A percentile compares a stretch with the other conserved stretches of the same genome.
Conservation (phyloP, 176 grass and related monocot species). For the Pontederia paniculata region DNA sequence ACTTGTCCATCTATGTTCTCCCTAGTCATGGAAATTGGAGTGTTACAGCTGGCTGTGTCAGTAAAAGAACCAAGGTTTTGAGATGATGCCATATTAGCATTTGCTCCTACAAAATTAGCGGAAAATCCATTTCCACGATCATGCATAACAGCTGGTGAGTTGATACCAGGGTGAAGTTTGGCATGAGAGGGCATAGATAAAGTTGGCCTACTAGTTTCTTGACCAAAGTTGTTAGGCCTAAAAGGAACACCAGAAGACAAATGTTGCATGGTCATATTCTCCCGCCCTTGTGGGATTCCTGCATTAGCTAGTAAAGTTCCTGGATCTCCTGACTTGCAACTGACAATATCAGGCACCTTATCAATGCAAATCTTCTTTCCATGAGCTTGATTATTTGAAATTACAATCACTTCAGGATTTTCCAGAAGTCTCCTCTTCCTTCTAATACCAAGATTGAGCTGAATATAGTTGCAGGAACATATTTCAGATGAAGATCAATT, state of each 20-base stretch:
- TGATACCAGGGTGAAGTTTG: conserved; percentile 34
- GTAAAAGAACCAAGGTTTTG: conserved; percentile 41
- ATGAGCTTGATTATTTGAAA: conserved; percentile 58
- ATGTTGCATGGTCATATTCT: conserved; percentile 29
- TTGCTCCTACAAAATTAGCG: conserved; percentile 40
- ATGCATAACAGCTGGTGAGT: conserved; percentile 35
- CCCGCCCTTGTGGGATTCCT: conserved; percentile 30
- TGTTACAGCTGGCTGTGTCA: conserved; percentile 20
- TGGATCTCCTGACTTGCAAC: conserved; percentile 23
- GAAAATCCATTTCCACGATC: conserved; percentile 38
- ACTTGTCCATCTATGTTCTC: conserved; percentile 58
- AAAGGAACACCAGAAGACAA: conserved; percentile 31
- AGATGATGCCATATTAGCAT: conserved; percentile 38
- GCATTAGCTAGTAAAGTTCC: conserved; percentile 31
- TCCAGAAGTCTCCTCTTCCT: conserved; percentile 65
- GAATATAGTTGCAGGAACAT: conserved; percentile 5
- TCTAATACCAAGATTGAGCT: conserved; percentile 82
- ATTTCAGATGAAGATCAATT: background rate
- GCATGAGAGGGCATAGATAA: conserved; percentile 34
- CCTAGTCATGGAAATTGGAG: conserved; percentile 53
- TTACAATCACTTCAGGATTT: conserved; percentile 56
- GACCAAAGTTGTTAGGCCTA: conserved; percentile 43
- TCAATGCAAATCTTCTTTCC: conserved; percentile 79
- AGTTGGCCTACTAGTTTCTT: conserved; percentile 46
- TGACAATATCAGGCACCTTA: conserved; percentile 35